A percentile compares a stretch with the other conserved stretches of the same genome.
These are phyloP conservation scores for Diversispora eburnea DNA, from an alignment of 192 early-diverging fungal species.

Conservation along the genomic window DNA sequence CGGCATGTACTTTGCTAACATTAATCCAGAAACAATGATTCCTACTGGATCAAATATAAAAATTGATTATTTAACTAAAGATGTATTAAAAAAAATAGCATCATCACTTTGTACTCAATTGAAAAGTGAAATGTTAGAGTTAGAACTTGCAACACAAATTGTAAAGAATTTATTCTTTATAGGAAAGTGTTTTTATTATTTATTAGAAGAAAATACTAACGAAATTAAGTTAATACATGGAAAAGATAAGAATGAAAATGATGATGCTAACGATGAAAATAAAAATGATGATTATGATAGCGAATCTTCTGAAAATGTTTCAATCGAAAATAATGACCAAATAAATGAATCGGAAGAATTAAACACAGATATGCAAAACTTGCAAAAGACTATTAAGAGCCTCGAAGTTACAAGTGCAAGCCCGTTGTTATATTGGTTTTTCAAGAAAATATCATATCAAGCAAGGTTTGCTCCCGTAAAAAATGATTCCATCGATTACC, in stretches of 20 bases:
- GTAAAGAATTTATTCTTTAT: conserved; percentile 94
- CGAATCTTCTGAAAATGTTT: conserved; percentile 35
- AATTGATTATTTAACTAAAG: conserved; percentile 37
- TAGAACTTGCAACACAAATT: conserved; percentile 82
- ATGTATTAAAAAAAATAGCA: conserved; percentile 51
- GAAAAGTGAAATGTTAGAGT: conserved; percentile 58
- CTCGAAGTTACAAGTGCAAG: conserved; percentile 34
- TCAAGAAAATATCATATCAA: conserved; percentile 61
- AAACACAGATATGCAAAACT: conserved; percentile 7
- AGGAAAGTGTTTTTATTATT: conserved; percentile 67
- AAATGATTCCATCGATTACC: conserved; percentile 30
- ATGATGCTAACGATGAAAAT: conserved; percentile 42
- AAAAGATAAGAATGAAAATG: conserved; percentile 35
- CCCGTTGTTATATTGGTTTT: conserved; percentile 53
- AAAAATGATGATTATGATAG: conserved; percentile 36
- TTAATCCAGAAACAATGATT: conserved; percentile 54
- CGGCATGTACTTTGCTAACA: conserved; percentile 71
- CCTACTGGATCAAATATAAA: conserved; percentile 26
- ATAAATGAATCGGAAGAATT: conserved; percentile 25
- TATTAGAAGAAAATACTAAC: conserved; percentile 31
- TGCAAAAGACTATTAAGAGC: not conserved
- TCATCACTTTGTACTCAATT: conserved; percentile 60
- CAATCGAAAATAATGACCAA: conserved; percentile 1
- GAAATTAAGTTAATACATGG: conserved; percentile 35
- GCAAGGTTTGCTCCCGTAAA: conserved; percentile 55